Evolutionary conservation across 2,329 filamentous ascomycete species (phyloP).

Genomic region (Tolypocladium capitatum): DNA sequence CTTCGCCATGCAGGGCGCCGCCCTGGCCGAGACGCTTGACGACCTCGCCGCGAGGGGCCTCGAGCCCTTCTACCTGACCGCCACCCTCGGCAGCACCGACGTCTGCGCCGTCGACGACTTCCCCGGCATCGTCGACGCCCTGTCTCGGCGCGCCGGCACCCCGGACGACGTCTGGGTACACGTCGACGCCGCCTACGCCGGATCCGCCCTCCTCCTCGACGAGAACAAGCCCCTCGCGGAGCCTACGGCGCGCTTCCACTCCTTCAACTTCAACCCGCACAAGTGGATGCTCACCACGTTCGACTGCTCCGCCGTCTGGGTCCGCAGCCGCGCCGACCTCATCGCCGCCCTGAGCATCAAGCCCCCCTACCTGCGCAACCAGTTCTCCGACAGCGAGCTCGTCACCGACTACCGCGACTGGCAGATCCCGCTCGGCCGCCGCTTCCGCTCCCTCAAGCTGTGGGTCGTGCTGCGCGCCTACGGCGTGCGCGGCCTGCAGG

Average conservation of each 20-base stretch:
- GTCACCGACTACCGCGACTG: slow-evolving; percentile 95
- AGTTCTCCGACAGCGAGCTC: slow-evolving; percentile 64
- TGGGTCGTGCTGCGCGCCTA: slow-evolving; percentile 89
- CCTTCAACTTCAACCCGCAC: slow-evolving; percentile 92
- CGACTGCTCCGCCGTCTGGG: slow-evolving; percentile 69
- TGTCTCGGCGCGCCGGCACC: slow-evolving; percentile 18
- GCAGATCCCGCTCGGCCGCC: slow-evolving; percentile 84
- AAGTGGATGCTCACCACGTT: slow-evolving; percentile 97
- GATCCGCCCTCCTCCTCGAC: slow-evolving; percentile 67
- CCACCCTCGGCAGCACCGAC: slow-evolving; percentile 74
- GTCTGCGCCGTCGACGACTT: slow-evolving; percentile 84
- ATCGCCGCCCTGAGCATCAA: slow-evolving; percentile 67
- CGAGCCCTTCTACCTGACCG: slow-evolving; percentile 75
- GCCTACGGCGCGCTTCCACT: slow-evolving; percentile 58
- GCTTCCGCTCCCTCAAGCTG: slow-evolving; percentile 82
- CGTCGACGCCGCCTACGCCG: slow-evolving; percentile 86
- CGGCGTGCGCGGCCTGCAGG: slow-evolving; percentile 62
- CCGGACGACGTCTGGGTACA: slow-evolving; percentile 68
- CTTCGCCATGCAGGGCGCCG: slow-evolving; percentile 55
- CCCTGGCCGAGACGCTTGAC: slow-evolving; percentile 48
- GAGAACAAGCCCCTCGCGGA: slow-evolving; percentile 60
- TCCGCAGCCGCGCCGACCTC: slow-evolving; percentile 63
- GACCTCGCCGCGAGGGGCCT: slow-evolving; percentile 55
- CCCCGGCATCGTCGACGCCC: slow-evolving; percentile 43
- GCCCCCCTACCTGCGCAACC: slow-evolving; percentile 69